Conservation (phyloP, 2,329 filamentous ascomycete species). For the Beauveria australis region DNA sequence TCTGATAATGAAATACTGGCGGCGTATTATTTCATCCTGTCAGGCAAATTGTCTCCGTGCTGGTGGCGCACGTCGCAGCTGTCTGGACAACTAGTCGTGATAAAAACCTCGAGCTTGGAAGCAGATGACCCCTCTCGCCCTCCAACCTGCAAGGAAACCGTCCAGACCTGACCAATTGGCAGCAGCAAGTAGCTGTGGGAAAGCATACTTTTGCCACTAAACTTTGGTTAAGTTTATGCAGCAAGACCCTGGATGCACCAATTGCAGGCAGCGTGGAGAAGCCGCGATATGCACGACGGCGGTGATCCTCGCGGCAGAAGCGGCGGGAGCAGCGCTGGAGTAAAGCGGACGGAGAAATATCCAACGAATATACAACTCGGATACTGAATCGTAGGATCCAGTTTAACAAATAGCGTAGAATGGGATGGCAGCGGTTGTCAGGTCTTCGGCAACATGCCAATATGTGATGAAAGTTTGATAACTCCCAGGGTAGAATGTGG, state of each 20-base stretch:
- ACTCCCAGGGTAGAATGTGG: too few species aligned
- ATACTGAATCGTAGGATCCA: too few species aligned
- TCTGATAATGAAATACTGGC: background rate
- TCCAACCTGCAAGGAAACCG: too few species aligned
- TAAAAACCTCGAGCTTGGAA: background rate
- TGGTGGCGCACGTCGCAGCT: background rate
- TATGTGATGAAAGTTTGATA: too few species aligned
- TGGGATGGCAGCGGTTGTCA: too few species aligned
- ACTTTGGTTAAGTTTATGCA: background rate
- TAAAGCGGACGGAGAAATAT: too few species aligned
- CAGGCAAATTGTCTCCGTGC: background rate
- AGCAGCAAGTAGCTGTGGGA: background rate
- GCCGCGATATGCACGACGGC: constrained; percentile 3
- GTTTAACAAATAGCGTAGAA: too few species aligned
- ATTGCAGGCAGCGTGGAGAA: constrained; percentile 3
- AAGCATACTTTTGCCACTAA: background rate
- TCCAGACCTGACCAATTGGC: background rate
- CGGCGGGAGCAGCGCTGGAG: background rate
- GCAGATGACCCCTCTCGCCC: too few species aligned
- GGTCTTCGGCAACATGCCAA: too few species aligned
- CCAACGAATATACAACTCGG: too few species aligned
- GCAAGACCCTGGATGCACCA: constrained; percentile 4
- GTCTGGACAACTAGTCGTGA: background rate
- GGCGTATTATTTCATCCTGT: background rate
- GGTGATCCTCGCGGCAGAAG: background rate